Evolutionary conservation across 2,329 filamentous ascomycete genomes (phyloP).

Genomic region (Blumeriella jaapii): DNA sequence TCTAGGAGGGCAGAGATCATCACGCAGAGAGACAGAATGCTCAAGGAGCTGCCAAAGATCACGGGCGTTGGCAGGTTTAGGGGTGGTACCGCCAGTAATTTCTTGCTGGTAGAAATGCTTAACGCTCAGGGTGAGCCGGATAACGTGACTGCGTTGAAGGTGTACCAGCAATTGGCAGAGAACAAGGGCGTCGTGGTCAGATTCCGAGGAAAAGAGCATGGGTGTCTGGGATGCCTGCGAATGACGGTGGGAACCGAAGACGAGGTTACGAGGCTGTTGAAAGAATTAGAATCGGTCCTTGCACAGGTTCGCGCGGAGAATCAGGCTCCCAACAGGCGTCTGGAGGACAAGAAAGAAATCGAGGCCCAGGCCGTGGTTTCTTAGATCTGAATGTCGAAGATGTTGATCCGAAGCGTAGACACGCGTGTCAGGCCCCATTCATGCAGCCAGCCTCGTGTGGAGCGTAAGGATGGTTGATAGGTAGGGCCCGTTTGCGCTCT

Average conservation of each 20-base stretch:
- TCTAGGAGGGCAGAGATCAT: constrained; percentile 59
- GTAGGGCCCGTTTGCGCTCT: constrained; percentile 2
- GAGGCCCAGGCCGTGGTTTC: constrained; percentile 20
- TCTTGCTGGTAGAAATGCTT: constrained; percentile 81
- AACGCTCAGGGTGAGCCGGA: constrained; percentile 61
- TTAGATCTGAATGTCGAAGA: constrained; percentile 7
- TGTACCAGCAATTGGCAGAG: constrained; percentile 80
- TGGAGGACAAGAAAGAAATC: constrained; percentile 17
- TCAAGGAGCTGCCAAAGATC: constrained; percentile 62
- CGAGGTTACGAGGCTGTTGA: constrained; percentile 71
- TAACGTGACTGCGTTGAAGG: constrained; percentile 64
- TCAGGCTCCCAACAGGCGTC: constrained; percentile 1
- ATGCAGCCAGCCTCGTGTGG: constrained; percentile 1
- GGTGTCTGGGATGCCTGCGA: constrained; percentile 77
- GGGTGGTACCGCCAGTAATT: constrained; percentile 77
- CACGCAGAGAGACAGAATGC: constrained; percentile 63
- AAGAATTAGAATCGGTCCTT: constrained; percentile 41
- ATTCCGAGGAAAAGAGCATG: constrained; percentile 86
- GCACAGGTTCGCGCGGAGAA: constrained; percentile 15
- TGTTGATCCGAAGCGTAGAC: too few species aligned
- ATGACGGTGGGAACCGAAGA: constrained; percentile 86
- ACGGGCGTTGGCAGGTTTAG: constrained; percentile 69
- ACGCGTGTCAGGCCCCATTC: too few species aligned
- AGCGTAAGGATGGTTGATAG: background rate
- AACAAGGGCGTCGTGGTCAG: constrained; percentile 81